phyloP scores from a whole-genome alignment of 2,329 filamentous ascomycete genomes.

The Fusarium pseudonygamai region DNA sequence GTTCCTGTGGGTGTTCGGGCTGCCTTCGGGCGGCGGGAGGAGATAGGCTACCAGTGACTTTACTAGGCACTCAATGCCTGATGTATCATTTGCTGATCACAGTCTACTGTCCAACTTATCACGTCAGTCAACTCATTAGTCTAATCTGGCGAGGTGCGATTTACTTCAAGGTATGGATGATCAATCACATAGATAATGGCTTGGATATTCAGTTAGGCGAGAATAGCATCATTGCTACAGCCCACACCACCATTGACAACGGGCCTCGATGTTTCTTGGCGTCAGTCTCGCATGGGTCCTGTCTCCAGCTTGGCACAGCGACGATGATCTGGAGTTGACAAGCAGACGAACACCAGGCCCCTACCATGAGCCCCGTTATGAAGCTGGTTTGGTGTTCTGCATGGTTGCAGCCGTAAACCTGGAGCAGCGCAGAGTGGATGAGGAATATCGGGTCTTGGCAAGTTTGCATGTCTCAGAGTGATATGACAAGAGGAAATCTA shows the following conservation, averaged over 20 bases:
- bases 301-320: neutral
- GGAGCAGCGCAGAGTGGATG: slow-evolving; percentile 21
- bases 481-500: slow-evolving; percentile 27
- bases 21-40: slow-evolving; percentile 11
- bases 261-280: slow-evolving; percentile 27
- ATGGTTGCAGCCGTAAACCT: slow-evolving; percentile 36
- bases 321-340: slow-evolving; percentile 19
- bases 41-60: neutral
- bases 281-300: slow-evolving; percentile 10
- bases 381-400: slow-evolving; percentile 23
- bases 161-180: neutral
- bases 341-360: slow-evolving; percentile 4
- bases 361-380: slow-evolving; percentile 16
- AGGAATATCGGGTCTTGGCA: slow-evolving; percentile 31
- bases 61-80: neutral
- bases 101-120: neutral
- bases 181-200: neutral
- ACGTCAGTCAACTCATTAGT: neutral
- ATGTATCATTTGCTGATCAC: neutral
- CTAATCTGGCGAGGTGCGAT: neutral
- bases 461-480: slow-evolving; percentile 28
- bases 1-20: slow-evolving; percentile 18
- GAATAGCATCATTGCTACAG: slow-evolving; percentile 7
- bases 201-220: neutral
- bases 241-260: slow-evolving; percentile 26